phyloP scores from a whole-genome alignment of 495 filamentous ascomycete genomes.

The Paragyromitra xinjiangensis region DNA sequence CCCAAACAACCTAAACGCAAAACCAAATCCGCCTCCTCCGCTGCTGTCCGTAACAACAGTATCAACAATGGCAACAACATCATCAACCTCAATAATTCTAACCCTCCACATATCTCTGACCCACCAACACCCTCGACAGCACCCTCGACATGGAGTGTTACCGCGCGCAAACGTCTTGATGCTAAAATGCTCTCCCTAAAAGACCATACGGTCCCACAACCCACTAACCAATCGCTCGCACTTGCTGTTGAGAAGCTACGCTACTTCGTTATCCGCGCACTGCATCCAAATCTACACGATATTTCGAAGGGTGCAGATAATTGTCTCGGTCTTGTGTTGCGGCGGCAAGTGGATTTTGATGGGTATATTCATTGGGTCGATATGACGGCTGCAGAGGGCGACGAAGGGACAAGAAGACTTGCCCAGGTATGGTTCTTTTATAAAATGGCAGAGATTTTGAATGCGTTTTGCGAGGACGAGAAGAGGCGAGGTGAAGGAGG shows the following conservation, averaged over 20 bases:
- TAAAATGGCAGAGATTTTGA: slow-evolving; percentile 54
- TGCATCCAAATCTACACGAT: slow-evolving; percentile 48
- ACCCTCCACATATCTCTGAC: slow-evolving; percentile 35
- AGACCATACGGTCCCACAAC: slow-evolving; percentile 51
- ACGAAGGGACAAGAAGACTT: slow-evolving; percentile 51
- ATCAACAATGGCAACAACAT: slow-evolving; percentile 39
- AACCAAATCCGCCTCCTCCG: slow-evolving; percentile 36
- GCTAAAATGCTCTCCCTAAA: slow-evolving; percentile 53
- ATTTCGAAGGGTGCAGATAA: slow-evolving; percentile 47
- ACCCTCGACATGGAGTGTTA: slow-evolving; percentile 48
- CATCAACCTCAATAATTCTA: slow-evolving; percentile 44
- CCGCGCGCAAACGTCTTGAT: slow-evolving; percentile 49
- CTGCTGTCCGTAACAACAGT: slow-evolving; percentile 44
- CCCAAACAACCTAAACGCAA: slow-evolving; percentile 49
- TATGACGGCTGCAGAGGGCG: slow-evolving; percentile 39
- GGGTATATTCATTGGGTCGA: slow-evolving; percentile 50
- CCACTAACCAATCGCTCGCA: slow-evolving; percentile 35
- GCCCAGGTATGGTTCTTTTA: slow-evolving; percentile 55
- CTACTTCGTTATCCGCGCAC: slow-evolving; percentile 49
- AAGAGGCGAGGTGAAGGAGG: slow-evolving; percentile 50
- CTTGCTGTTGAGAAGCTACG: slow-evolving; percentile 49
- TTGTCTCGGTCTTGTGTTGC: slow-evolving; percentile 40
- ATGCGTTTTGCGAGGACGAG: slow-evolving; percentile 49
- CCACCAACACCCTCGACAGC: slow-evolving; percentile 48
- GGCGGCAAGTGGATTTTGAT: slow-evolving; percentile 42